Percentiles rank a stretch among this genome's conserved stretches.
Conservation (phyloP, 2,329 filamentous ascomycete genomes). For the Pestalotiopsis sp. region DNA sequence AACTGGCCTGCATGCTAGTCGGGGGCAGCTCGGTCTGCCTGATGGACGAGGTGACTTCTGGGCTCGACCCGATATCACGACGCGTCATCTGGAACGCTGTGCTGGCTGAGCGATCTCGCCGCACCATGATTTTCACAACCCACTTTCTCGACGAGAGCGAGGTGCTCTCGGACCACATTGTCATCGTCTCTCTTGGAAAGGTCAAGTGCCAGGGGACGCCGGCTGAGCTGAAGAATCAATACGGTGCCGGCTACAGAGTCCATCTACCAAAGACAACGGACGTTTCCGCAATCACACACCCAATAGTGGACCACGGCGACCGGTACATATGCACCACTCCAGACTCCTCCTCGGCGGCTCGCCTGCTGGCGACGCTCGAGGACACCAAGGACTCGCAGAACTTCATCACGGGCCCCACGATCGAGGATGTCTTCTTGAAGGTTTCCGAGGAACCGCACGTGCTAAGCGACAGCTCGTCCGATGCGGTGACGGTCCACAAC, state of each 20-base stretch:
- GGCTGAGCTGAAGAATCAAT: constrained; percentile 30
- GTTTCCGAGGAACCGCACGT: constrained; percentile 56
- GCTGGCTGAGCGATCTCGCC: constrained; percentile 25
- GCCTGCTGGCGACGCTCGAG: constrained; percentile 57
- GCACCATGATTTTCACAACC: constrained; percentile 29
- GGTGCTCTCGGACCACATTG: constrained; percentile 28
- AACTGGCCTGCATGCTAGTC: constrained; percentile 79
- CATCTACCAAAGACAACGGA: constrained; percentile 28
- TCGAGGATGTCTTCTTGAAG: constrained; percentile 70
- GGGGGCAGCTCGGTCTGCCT: constrained; percentile 74
- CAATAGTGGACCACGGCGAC: constrained; percentile 39
- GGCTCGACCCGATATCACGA: constrained; percentile 71
- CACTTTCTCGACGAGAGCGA: constrained; percentile 33
- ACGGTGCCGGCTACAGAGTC: constrained; percentile 32
- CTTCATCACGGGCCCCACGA: constrained; percentile 65
- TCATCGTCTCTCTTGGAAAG: constrained; percentile 29
- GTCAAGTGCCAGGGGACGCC: constrained; percentile 31
- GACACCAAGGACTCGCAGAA: constrained; percentile 57
- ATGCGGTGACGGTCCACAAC: constrained; percentile 14
- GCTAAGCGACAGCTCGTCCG: constrained; percentile 20
- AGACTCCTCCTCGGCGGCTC: constrained; percentile 55
- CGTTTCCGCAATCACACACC: constrained; percentile 21
- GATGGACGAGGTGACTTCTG: constrained; percentile 75
- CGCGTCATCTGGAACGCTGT: constrained; percentile 32
- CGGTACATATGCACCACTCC: constrained; percentile 58